Base-by-base conservation (phyloP, 106 monocot species). In the Amphibolis antarctica region DNA sequence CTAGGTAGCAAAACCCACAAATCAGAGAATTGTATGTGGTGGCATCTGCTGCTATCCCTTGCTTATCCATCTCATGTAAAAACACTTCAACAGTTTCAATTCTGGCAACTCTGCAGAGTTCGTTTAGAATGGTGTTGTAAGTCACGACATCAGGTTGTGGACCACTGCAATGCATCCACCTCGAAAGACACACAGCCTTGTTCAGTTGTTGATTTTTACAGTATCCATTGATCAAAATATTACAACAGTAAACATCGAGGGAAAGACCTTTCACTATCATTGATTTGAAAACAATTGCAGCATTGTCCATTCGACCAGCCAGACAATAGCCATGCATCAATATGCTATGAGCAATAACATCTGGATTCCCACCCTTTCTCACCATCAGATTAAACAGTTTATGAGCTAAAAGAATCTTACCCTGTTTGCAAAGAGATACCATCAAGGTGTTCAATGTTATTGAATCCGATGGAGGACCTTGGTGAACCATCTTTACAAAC, bases 361-460 rank as follows among this genome's bases (percentile, higher is more conserved):
- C 53, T 0, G 67, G 61, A 21, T 28, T 67, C 44, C 12, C 67
- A 28, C 72, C 67, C 29, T 11, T 62, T 55, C 23, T 44, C n/a
- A 53, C 7, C 71, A 77, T 72, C 13, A 55, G 13, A 67, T 67
- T 46, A 24, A 77, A 62, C 28, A 72, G 15, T 51, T 67, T 55
- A 20, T 46, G 78, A 31, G 78, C 71, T 49, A 72, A 67, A n/a
- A 29, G 14, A 28, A 61, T 55, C 26, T 29, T 63, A 9, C 60
- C 61, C 36, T 28, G 20, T 59, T 62, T 62, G 59, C 66, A 66
- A 21, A 71, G 62, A 62, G 59, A 53, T 42, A 53, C 22, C 46
- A 77, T 52, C 71, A 77, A 46, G 7, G 52, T 77, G 51, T 31
- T 67, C 20, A 66, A 46, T 24, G 77, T 77, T 9, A 62, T 27